Conservation (phyloP, 148 eudicot genomes). For the Camellia sinensis region DNA sequence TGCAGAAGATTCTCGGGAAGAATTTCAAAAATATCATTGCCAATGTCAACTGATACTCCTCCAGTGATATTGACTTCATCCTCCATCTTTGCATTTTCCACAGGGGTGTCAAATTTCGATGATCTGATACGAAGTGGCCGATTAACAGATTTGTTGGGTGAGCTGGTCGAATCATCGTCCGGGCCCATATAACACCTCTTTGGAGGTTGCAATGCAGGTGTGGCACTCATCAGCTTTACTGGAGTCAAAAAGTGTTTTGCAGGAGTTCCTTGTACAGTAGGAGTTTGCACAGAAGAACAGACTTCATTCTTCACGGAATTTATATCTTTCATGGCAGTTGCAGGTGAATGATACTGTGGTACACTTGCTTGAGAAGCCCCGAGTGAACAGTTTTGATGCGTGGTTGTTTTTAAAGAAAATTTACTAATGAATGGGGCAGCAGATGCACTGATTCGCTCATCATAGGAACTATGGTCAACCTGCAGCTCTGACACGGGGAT, state of each 20-base stretch:
- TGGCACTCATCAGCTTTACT: constrained; percentile 51
- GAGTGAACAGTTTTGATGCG: neutral
- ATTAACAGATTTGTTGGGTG: constrained; percentile 38
- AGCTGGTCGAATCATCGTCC: constrained; percentile 31
- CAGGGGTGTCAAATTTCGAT: constrained; percentile 60
- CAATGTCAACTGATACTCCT: constrained; percentile 24
- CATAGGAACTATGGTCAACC: constrained; percentile 2
- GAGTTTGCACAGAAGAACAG: constrained; percentile 7
- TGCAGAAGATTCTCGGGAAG: constrained; percentile 58
- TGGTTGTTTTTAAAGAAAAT: constrained; percentile 6
- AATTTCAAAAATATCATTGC: constrained; percentile 43
- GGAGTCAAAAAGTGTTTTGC: constrained; percentile 44
- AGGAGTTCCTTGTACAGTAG: constrained; percentile 40
- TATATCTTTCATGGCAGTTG: constrained; percentile 37
- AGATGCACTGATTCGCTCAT: constrained; percentile 6
- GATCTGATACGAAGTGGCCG: constrained; percentile 15
- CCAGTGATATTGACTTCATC: constrained; percentile 29
- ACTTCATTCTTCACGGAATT: constrained; percentile 20
- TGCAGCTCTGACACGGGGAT: constrained; percentile 1
- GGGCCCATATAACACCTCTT: constrained; percentile 62
- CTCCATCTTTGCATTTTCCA: constrained; percentile 31
- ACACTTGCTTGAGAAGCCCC: constrained; percentile 15
- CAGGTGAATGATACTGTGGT: constrained; percentile 23
- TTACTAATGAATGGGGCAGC: constrained; percentile 7
- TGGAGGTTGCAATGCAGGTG: constrained; percentile 51